Conservation (phyloP, 495 filamentous ascomycete species). For the Massariosphaeria phaeospora region DNA sequence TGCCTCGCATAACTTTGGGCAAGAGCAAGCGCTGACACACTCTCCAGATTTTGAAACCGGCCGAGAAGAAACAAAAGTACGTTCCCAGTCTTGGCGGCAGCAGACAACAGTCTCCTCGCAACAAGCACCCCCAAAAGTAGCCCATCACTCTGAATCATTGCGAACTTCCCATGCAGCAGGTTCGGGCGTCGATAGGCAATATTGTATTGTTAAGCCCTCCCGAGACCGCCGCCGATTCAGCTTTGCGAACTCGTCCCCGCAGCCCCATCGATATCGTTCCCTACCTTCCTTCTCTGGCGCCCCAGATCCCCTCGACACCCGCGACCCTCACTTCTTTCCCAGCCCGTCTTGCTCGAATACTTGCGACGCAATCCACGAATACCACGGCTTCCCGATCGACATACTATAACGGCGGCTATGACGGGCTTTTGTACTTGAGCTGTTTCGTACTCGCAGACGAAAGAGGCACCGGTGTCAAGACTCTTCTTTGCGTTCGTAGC, state of each 20-base stretch:
- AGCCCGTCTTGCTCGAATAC: not conserved
- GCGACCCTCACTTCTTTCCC: constrained; percentile 10
- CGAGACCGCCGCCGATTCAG: constrained; percentile 16
- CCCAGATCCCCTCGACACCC: constrained; percentile 16
- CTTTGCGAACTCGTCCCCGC: constrained; percentile 11
- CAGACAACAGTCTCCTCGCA: constrained; percentile 85
- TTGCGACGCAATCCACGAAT: constrained; percentile 14
- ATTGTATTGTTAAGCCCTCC: constrained; percentile 31
- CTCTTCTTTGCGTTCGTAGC: not conserved
- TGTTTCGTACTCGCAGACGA: constrained; percentile 30
- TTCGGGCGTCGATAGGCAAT: constrained; percentile 85
- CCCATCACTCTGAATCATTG: constrained; percentile 51
- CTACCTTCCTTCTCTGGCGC: constrained; percentile 29
- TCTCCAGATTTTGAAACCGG: constrained; percentile 90
- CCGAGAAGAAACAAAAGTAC: constrained; percentile 99
- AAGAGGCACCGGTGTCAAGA: constrained; percentile 20
- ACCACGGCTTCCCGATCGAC: not conserved
- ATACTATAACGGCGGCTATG: constrained; percentile 9
- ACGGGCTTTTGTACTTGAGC: constrained; percentile 13
- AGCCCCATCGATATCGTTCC: constrained; percentile 27
- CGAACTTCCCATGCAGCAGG: constrained; percentile 85
- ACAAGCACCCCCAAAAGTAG: constrained; percentile 74
- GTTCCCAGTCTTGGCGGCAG: constrained; percentile 84
- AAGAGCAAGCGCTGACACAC: constrained; percentile 5
- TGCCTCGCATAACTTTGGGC: not conserved